Percentiles rank a stretch among this genome's conserved stretches.
Conservation (phyloP, 371 early-diverging fungal genomes). For the Syncephalastrum monosporum region DNA sequence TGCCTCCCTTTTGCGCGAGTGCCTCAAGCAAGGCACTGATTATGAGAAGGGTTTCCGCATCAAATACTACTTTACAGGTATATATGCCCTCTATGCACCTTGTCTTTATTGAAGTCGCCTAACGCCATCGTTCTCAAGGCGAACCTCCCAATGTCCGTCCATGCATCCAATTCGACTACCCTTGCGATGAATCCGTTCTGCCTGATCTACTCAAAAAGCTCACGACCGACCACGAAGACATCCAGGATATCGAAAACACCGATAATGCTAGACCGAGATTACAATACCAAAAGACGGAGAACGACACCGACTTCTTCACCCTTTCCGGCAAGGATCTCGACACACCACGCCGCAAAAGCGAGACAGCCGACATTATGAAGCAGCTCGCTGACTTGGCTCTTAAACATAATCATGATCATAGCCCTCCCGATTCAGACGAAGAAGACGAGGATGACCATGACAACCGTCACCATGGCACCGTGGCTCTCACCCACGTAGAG, state of each 20-base stretch:
- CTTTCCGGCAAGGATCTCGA: constrained; percentile 6
- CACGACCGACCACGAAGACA: constrained; percentile 4
- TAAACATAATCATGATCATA: neutral
- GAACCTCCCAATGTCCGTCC: constrained; percentile 43
- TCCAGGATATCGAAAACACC: constrained; percentile 1
- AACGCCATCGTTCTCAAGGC: constrained; percentile 16
- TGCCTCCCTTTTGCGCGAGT: constrained; percentile 47
- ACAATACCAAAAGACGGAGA: constrained; percentile 28
- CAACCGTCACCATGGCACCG: no score
- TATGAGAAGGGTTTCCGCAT: constrained; percentile 32
- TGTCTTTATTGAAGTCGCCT: neutral
- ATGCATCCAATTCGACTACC: constrained; percentile 44
- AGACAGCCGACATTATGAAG: no score
- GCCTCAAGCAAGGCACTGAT: constrained; percentile 32
- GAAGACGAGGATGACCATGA: neutral
- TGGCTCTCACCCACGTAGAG: no score
- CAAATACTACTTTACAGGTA: constrained; percentile 58
- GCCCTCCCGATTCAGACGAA: neutral
- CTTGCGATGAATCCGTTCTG: constrained; percentile 21
- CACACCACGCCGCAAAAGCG: no score
- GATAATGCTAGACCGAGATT: constrained; percentile 17
- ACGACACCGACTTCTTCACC: constrained; percentile 42
- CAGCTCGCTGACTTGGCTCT: no score
- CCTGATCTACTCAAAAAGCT: constrained; percentile 17
- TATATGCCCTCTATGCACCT: neutral